Evolutionary conservation across 2,329 filamentous ascomycete genomes (phyloP).

Genomic region (Podosphaera xanthii): DNA sequence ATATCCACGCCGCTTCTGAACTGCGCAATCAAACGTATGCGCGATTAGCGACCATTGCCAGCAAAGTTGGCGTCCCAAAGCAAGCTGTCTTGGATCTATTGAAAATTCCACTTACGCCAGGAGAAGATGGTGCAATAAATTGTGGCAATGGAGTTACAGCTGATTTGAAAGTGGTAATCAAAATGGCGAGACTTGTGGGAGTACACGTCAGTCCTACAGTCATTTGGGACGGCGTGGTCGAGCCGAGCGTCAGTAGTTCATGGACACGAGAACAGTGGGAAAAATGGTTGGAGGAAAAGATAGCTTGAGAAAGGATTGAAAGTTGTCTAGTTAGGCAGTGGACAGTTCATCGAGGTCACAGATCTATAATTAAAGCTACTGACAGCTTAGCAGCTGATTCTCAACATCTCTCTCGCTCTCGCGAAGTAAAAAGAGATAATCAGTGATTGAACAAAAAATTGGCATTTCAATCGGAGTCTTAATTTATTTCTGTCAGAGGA

Average conservation of each 20-base stretch:
- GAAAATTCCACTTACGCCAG: conserved; percentile 42
- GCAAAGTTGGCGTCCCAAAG: conserved; percentile 45
- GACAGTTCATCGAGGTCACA: too few relatives aligned
- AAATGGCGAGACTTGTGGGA: conserved; percentile 54
- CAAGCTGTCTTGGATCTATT: conserved; percentile 46
- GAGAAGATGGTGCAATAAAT: conserved; percentile 47
- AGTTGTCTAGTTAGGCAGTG: too few relatives aligned
- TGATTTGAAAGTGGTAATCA: conserved; percentile 66
- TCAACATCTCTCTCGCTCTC: too few relatives aligned
- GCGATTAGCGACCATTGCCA: conserved; percentile 51
- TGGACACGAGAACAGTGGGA: conserved; percentile 69
- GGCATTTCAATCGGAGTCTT: too few relatives aligned
- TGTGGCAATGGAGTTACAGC: conserved; percentile 60
- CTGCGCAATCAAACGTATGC: conserved; percentile 64
- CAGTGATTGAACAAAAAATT: too few relatives aligned
- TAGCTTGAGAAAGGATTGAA: conserved; percentile 19
- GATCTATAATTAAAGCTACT: too few relatives aligned
- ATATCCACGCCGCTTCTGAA: conserved; percentile 66
- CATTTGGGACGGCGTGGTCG: conserved; percentile 67
- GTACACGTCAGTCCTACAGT: conserved; percentile 85
- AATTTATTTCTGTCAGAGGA: too few relatives aligned
- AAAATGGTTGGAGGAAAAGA: conserved; percentile 22
- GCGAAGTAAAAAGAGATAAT: too few relatives aligned
- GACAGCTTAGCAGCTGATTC: too few relatives aligned
- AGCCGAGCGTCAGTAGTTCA: conserved; percentile 52